Evolutionary conservation across 1,284 basidiomycete species (phyloP).

Genomic region (Hemileia vastatrix): DNA sequence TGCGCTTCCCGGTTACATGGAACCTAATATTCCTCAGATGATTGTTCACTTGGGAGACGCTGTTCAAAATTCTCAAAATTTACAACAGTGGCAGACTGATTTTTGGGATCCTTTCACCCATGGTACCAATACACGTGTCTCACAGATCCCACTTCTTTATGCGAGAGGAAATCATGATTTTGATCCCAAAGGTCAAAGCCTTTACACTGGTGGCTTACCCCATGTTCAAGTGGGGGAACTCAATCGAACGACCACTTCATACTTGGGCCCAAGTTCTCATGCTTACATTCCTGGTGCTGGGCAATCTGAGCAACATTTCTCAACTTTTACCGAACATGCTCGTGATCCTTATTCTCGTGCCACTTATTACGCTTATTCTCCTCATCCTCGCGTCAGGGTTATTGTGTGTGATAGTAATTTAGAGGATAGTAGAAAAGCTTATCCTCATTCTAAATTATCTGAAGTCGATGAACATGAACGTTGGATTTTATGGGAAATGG

Average conservation of each 20-base stretch:
- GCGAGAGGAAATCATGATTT: slow-evolving; percentile 34
- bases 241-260: slow-evolving; percentile 20
- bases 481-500: slow-evolving; percentile 32
- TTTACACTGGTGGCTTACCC: slow-evolving; percentile 28
- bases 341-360: slow-evolving; percentile 17
- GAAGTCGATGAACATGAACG: slow-evolving; percentile 31
- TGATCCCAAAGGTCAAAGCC: slow-evolving; percentile 28
- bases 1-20: neutral
- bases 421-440: slow-evolving; percentile 16
- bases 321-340: slow-evolving; percentile 9
- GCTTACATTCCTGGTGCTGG: slow-evolving; percentile 10
- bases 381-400: slow-evolving; percentile 28
- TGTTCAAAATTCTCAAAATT: slow-evolving; percentile 30
- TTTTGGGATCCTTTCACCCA: slow-evolving; percentile 33
- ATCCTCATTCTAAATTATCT: slow-evolving; percentile 9
- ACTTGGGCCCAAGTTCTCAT: neutral
- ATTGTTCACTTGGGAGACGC: slow-evolving; percentile 33
- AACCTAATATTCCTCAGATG: slow-evolving; percentile 22
- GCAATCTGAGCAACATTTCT: slow-evolving; percentile 20
- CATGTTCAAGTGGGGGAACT: slow-evolving; percentile 21
- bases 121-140: neutral
- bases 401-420: slow-evolving; percentile 34
- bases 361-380: slow-evolving; percentile 29
- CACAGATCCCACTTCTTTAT: slow-evolving; percentile 27
- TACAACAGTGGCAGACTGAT: slow-evolving; percentile 35